These are phyloP conservation scores for Suhomyces xylopsoci DNA, from an alignment of 805 yeast species.

Conservation along the genomic window DNA sequence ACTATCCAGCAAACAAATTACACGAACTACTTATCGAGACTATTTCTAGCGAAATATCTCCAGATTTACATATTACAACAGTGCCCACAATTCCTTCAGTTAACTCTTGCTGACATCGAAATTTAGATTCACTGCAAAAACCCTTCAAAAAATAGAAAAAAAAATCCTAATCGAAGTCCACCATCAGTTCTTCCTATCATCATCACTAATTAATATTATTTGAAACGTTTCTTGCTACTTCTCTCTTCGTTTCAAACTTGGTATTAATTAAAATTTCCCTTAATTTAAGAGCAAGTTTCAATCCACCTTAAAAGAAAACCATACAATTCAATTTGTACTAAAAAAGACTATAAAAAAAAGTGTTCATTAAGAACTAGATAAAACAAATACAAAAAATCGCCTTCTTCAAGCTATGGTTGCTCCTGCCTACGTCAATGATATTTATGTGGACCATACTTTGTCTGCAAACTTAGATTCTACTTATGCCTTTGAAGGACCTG, in stretches of 20 bases:
- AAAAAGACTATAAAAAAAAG: slow-evolving; percentile 1
- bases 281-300: slow-evolving; percentile 41
- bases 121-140: not conserved
- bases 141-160: not conserved
- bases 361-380: not conserved
- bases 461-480: slow-evolving; percentile 81
- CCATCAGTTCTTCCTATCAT: slow-evolving; percentile 5
- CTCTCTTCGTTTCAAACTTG: slow-evolving; percentile 41
- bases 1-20: not conserved
- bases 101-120: slow-evolving; percentile 10
- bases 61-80: slow-evolving; percentile 1
- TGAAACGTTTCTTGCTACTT: slow-evolving; percentile 49
- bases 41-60: slow-evolving; percentile 3
- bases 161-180: slow-evolving; percentile 1
- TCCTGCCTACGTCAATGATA: slow-evolving; percentile 40
- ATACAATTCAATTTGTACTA: not conserved
- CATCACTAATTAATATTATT: slow-evolving; percentile 8
- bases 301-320: slow-evolving; percentile 23
- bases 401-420: slow-evolving; percentile 33
- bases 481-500: slow-evolving; percentile 96
- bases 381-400: not conserved
- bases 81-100: slow-evolving; percentile 16
- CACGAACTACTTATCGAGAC: not conserved
- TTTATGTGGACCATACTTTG: slow-evolving; percentile 72
- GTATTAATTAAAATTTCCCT: slow-evolving; percentile 15